These are phyloP conservation scores for Psilocybe cyanescens DNA, from an alignment of 768 basidiomycete species.

Conservation along the genomic window DNA sequence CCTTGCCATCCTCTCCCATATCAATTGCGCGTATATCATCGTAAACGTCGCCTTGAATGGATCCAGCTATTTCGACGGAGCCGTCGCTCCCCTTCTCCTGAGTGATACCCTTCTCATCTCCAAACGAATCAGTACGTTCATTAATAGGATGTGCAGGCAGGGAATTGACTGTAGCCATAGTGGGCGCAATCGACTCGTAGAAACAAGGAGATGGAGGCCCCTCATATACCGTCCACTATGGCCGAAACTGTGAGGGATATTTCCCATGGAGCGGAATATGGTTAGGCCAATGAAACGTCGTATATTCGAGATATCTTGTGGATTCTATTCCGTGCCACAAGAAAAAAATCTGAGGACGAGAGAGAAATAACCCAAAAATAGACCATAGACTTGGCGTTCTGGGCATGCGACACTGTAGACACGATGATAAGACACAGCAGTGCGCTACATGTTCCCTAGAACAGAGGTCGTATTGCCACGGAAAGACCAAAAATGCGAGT, in stretches of 20 bases:
- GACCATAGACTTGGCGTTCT: no score
- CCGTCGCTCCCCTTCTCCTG: slow-evolving; percentile 7
- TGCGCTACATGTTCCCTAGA: no score
- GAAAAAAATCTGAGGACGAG: no score
- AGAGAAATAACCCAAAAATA: no score
- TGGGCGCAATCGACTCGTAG: background rate
- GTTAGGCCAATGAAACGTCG: background rate
- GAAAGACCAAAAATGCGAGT: no score
- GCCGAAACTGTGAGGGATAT: background rate
- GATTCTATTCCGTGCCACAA: background rate
- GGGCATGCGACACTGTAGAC: no score
- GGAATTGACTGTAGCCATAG: background rate
- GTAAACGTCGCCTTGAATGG: slow-evolving; percentile 30
- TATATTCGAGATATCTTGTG: background rate
- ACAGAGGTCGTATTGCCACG: no score
- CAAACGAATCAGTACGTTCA: slow-evolving; percentile 20
- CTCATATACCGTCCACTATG: background rate
- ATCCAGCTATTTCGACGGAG: slow-evolving; percentile 16
- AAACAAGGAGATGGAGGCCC: background rate
- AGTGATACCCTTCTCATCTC: slow-evolving; percentile 28
- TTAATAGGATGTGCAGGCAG: slow-evolving; percentile 4
- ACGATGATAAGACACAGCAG: no score
- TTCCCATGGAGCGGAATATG: background rate
- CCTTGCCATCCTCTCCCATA: slow-evolving; percentile 49
- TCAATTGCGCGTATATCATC: slow-evolving; percentile 41